These are phyloP conservation scores for Gastrolobium villosum DNA, from an alignment of 306 rosid species.

Conservation along the genomic window DNA sequence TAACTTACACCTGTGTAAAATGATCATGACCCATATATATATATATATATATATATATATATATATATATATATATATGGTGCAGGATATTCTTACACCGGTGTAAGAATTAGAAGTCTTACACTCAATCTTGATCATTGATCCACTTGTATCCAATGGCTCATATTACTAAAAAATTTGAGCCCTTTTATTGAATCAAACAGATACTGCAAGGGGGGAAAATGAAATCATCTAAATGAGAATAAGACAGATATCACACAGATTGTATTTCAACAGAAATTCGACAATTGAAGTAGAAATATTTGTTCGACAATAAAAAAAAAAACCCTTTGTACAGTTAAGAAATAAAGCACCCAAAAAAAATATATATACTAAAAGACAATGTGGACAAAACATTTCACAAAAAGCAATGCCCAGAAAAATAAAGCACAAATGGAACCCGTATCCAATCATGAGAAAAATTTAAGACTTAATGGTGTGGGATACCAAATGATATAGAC, in stretches of 20 bases:
- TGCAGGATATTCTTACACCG: too few species aligned
- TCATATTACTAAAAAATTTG: too few species aligned
- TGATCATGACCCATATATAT: too few species aligned
- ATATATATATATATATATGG: too few species aligned
- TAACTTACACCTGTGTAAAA: too few species aligned
- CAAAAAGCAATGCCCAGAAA: background rate
- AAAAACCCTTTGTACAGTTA: background rate
- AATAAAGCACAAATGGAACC: background rate
- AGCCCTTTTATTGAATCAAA: too few species aligned
- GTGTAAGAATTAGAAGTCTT: too few species aligned
- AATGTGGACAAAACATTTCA: constrained; percentile 28
- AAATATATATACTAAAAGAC: background rate
- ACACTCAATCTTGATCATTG: too few species aligned
- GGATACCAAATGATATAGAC: constrained; percentile 6
- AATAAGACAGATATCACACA: constrained; percentile 25
- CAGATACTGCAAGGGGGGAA: too few species aligned
- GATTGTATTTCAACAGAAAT: constrained; percentile 8
- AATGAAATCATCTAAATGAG: too few species aligned
- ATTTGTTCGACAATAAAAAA: constrained; percentile 43
- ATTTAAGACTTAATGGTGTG: constrained; percentile 2
- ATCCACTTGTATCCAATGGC: too few species aligned
- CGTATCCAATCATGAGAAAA: constrained; percentile 1
- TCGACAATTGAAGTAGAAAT: constrained; percentile 16
- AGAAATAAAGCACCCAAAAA: constrained; percentile 22
- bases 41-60: too few species aligned